These are phyloP conservation scores for Phytophthora ramorum DNA, from an alignment of 352 stramenopile genomes.

Conservation along the genomic window DNA sequence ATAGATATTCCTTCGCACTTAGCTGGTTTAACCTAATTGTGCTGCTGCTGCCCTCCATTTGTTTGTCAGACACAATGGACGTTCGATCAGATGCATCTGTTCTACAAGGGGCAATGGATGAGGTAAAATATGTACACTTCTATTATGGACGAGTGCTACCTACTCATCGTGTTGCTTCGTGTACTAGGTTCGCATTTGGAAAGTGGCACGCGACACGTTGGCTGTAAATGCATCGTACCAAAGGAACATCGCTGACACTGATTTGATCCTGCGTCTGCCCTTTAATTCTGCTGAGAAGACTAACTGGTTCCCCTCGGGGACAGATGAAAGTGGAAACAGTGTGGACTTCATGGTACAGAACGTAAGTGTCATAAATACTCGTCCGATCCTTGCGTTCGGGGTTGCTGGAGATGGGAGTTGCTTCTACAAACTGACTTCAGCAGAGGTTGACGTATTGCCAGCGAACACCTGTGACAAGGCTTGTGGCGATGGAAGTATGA, in stretches of 20 bases:
- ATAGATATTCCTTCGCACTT: not conserved
- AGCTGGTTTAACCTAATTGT: not conserved
- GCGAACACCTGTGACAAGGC: slow-evolving; percentile 25
- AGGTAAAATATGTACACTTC: slow-evolving; percentile 33
- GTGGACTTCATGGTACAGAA: slow-evolving; percentile 54
- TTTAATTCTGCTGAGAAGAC: slow-evolving; percentile 38
- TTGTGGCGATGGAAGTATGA: slow-evolving; percentile 25
- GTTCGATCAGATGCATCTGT: slow-evolving; percentile 17
- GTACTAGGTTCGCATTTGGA: slow-evolving; percentile 47
- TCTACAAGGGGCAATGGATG: slow-evolving; percentile 52
- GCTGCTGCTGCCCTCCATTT: not conserved
- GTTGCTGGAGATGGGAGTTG: slow-evolving; percentile 39
- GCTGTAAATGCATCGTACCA: slow-evolving; percentile 30
- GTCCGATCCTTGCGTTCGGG: slow-evolving; percentile 33
- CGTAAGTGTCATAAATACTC: slow-evolving; percentile 21
- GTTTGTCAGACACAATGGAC: slow-evolving; percentile 29
- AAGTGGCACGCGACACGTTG: slow-evolving; percentile 14
- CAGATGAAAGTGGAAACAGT: slow-evolving; percentile 36
- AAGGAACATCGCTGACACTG: slow-evolving; percentile 23
- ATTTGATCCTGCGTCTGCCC: slow-evolving; percentile 40
- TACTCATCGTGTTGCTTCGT: not conserved
- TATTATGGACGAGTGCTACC: not conserved
- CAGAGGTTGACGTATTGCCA: not conserved
- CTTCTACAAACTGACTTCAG: slow-evolving; percentile 43
- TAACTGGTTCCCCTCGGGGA: slow-evolving; percentile 24